phyloP scores from a whole-genome alignment of 192 early-diverging fungal genomes.

The Coemansia sp. region DNA sequence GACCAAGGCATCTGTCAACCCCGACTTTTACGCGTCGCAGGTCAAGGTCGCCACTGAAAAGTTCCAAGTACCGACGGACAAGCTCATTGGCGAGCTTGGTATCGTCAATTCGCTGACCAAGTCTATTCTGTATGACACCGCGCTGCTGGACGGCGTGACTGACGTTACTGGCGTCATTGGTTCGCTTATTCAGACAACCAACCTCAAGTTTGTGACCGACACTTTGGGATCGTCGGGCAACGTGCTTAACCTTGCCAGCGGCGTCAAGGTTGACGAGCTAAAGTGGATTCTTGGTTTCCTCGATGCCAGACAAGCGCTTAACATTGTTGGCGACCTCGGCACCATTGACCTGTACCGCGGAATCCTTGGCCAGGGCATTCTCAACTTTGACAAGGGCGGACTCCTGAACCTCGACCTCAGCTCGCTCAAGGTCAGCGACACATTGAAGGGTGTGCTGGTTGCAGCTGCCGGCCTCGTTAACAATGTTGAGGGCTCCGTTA shows the following conservation, averaged over 20 bases:
- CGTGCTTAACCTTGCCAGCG: neutral
- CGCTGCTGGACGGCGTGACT: slow-evolving; percentile 28
- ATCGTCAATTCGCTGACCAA: slow-evolving; percentile 20
- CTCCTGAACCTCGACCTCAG: neutral
- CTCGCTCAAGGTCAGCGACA: neutral
- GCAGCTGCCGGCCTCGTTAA: neutral
- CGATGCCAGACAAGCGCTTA: slow-evolving; percentile 1
- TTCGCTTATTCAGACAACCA: slow-evolving; percentile 17
- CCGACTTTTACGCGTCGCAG: slow-evolving; percentile 39
- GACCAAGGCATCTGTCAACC: slow-evolving; percentile 26
- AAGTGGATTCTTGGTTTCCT: slow-evolving; percentile 39
- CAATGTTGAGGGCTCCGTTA: neutral
- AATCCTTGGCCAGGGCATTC: neutral
- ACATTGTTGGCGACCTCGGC: neutral
- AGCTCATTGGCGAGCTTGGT: slow-evolving; percentile 15
- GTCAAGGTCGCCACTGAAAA: slow-evolving; percentile 14
- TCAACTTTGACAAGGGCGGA: slow-evolving; percentile 1
- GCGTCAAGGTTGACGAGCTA: slow-evolving; percentile 14
- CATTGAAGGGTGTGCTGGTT: neutral
- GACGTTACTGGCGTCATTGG: slow-evolving; percentile 19
- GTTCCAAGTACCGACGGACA: slow-evolving; percentile 30
- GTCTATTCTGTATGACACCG: slow-evolving; percentile 46
- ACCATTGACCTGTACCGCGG: slow-evolving; percentile 1
- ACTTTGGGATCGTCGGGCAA: slow-evolving; percentile 5
- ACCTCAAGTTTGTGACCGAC: slow-evolving; percentile 12